These are phyloP conservation scores for Trypanosoma cruzi DNA, from an alignment of 208 protist genomes.

Conservation along the genomic window DNA sequence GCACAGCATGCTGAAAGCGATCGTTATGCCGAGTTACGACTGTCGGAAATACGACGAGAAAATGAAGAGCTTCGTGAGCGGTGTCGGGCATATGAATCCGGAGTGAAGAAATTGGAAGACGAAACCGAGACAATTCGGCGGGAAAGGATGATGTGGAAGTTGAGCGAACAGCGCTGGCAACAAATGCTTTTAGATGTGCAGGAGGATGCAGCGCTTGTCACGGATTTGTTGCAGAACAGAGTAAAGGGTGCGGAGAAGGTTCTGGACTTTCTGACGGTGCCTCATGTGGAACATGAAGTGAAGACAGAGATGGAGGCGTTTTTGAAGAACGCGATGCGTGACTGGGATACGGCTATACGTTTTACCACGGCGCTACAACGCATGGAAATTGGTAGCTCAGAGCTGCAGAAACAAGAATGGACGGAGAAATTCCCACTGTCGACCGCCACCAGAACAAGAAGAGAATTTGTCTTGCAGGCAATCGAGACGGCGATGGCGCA, in stretches of 20 bases:
- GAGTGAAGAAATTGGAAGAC: constrained; percentile 23
- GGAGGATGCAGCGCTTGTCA: constrained; percentile 70
- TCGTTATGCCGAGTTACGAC: constrained; percentile 38
- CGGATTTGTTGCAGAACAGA: constrained; percentile 61
- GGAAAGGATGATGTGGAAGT: constrained; percentile 38
- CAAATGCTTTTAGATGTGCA: constrained; percentile 63
- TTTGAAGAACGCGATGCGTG: constrained; percentile 65
- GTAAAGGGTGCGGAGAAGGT: constrained; percentile 56
- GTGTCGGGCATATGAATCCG: constrained; percentile 9
- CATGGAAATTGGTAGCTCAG: constrained; percentile 64
- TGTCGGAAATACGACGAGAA: constrained; percentile 51
- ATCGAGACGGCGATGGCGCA: constrained; percentile 48
- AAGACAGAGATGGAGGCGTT: constrained; percentile 34
- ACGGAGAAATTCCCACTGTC: constrained; percentile 1
- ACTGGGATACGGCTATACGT: constrained; percentile 61
- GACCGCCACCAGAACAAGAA: constrained; percentile 32
- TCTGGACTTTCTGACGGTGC: constrained; percentile 17
- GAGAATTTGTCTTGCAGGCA: constrained; percentile 59
- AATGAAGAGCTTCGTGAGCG: constrained; percentile 46
- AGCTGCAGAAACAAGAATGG: constrained; percentile 19
- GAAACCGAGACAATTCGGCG: constrained; percentile 38
- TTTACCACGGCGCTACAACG: constrained; percentile 69
- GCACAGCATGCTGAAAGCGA: constrained; percentile 57
- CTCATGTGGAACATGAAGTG: background rate
- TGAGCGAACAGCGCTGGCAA: constrained; percentile 34